Conservation (phyloP, 176 grass and related monocot genomes). For the Microstegium vimineum region DNA sequence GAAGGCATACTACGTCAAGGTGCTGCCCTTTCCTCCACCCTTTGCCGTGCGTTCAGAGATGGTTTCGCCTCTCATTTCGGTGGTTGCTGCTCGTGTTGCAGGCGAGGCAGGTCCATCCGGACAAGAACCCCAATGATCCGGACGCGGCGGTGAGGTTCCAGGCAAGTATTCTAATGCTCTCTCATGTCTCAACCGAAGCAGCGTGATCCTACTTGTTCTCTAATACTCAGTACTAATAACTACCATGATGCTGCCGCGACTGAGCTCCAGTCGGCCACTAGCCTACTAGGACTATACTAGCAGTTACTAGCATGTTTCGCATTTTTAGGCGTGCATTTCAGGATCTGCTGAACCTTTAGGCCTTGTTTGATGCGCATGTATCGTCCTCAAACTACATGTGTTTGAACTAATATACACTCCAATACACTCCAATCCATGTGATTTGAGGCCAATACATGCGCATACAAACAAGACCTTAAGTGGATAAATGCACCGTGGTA, state of each 20-base stretch:
- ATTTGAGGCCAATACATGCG: too few relatives aligned
- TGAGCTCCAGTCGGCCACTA: background rate
- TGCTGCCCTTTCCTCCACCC: background rate
- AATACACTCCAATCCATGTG: too few relatives aligned
- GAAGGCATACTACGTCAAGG: conserved; percentile 93
- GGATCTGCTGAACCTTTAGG: background rate
- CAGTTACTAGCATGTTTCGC: background rate
- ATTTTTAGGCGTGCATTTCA: background rate
- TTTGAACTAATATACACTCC: too few relatives aligned
- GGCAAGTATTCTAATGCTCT: conserved; percentile 28
- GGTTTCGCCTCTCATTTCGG: background rate
- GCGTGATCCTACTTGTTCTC: background rate
- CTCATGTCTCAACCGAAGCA: background rate
- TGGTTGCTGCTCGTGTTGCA: conserved; percentile 39
- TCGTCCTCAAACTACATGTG: too few relatives aligned
- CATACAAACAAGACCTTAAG: too few relatives aligned
- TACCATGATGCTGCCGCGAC: background rate
- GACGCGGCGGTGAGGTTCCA: conserved; percentile 79
- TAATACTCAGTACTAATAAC: too few relatives aligned
- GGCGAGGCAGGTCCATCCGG: conserved; percentile 93
- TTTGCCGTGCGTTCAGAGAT: background rate
- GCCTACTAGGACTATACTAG: background rate
- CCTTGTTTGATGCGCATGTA: too few relatives aligned
- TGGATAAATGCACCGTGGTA: background rate
- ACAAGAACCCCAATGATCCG: conserved; percentile 93